A percentile compares a stretch with the other conserved stretches of the same genome.
These are phyloP conservation scores for Podila horticola DNA, from an alignment of 192 early-diverging fungal genomes.

Conservation along the genomic window DNA sequence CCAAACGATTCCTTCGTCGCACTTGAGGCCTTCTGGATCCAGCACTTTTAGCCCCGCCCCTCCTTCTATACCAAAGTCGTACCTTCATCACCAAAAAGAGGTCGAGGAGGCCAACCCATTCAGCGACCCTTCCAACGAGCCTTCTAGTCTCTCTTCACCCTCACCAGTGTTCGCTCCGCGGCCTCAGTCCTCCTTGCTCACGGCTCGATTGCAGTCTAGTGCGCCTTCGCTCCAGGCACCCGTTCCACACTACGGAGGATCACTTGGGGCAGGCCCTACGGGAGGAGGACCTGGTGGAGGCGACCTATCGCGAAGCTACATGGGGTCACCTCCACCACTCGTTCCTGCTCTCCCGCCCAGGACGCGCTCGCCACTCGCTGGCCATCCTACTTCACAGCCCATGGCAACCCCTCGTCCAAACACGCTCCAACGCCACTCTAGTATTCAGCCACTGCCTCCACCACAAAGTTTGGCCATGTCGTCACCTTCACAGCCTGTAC, in stretches of 20 bases:
- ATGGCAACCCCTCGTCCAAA: conserved; percentile 9
- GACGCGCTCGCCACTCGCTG: conserved; percentile 40
- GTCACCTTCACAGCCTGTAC: conserved; percentile 37
- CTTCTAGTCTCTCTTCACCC: background rate
- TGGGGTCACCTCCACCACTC: conserved; percentile 26
- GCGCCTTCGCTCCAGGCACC: conserved; percentile 37
- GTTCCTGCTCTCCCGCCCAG: conserved; percentile 32
- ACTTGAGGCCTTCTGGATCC: conserved; percentile 30
- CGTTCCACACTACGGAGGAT: conserved; percentile 19
- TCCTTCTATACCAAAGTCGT: background rate
- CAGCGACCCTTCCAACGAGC: conserved; percentile 26
- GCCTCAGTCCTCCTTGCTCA: conserved; percentile 28
- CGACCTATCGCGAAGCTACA: conserved; percentile 4
- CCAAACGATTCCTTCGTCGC: conserved; percentile 34
- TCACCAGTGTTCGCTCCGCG: conserved; percentile 18
- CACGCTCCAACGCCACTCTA: conserved; percentile 20
- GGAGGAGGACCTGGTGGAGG: background rate
- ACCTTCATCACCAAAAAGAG: background rate
- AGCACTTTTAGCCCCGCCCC: conserved; percentile 25
- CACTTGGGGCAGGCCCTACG: background rate
- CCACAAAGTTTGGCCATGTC: conserved; percentile 34
- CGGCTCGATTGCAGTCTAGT: conserved; percentile 29
- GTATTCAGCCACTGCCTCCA: conserved; percentile 19
- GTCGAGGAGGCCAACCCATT: conserved; percentile 29
- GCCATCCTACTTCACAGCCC: conserved; percentile 21